Base-by-base conservation (phyloP, 371 early-diverging fungal genomes). In the Quaeritorhiza haematococci region DNA sequence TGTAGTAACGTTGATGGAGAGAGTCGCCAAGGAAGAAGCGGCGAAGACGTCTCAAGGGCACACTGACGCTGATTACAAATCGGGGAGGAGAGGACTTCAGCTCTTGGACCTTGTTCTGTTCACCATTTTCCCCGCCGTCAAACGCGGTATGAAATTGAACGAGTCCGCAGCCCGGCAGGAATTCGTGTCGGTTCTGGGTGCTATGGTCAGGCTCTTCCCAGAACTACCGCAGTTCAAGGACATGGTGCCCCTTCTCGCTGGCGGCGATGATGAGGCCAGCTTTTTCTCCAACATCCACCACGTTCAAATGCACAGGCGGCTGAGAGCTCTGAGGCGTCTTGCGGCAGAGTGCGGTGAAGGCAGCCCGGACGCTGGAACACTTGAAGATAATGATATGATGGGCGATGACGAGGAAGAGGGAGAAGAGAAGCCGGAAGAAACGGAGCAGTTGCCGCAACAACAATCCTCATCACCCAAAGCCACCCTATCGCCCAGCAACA, bases 241-340 rank as follows among this genome's bases (percentile, higher is more conserved):
- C 54, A 73, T 92, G 85, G 71, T 72, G 0, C 66, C 66, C 3
- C 66, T 92, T 32, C 65, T 89, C 43, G 86, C 80, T 24, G 78
- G 74, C 48, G 75, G 70, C 43, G 80, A 92, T 59, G 91, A 91
- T 32, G 95, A 93, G 64, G 81, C 85, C 42, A 89, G 80, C 64
- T 92, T 94, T 65, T 94, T 94, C 68, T 76, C 74, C 63, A 96
- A 96, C 61, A 79, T 96, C 50, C 83, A 88, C 59, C 98, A 98
- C 64, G 79, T 96, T 62, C 98, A 98, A 74, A 61, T 85, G 6
- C 94, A 96, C 67, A 87, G 96, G 55, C 90, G 97, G 53, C 59
- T 84, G 15, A 84, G 92, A 50, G 92, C 96, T 0, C 61, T 96
- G 51, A 69, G 72, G 43, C 84, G 93, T 24, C 79, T 97, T 53